phyloP scores from a whole-genome alignment of 164 flowering plant species.

The Stephania cephalantha region DNA sequence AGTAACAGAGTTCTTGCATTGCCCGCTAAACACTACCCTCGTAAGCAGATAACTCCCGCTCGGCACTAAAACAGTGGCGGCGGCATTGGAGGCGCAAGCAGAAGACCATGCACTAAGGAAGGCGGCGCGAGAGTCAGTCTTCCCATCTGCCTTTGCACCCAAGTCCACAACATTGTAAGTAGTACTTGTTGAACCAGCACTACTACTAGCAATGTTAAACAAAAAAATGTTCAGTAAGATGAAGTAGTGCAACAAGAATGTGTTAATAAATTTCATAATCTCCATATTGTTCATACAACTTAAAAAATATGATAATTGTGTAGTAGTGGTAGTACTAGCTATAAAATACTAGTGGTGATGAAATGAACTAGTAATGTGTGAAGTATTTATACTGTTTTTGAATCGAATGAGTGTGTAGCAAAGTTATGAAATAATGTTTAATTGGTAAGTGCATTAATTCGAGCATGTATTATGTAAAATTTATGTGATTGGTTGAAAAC shows the following conservation, averaged over 20 bases:
- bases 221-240: not conserved
- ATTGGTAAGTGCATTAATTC: too few relatives aligned
- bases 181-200: not conserved
- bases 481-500: not conserved
- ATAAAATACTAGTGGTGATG: too few relatives aligned
- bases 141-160: slow-evolving; percentile 35
- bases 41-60: slow-evolving; percentile 21
- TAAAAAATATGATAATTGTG: not conserved
- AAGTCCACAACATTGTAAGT: slow-evolving; percentile 18
- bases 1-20: too few relatives aligned
- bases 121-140: slow-evolving; percentile 19
- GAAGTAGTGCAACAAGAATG: too few relatives aligned
- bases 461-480: too few relatives aligned
- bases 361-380: too few relatives aligned
- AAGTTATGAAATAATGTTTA: too few relatives aligned
- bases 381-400: too few relatives aligned
- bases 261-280: not conserved
- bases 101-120: slow-evolving; percentile 32
- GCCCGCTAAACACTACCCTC: not conserved
- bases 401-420: too few relatives aligned
- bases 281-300: not conserved
- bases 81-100: slow-evolving; percentile 22
- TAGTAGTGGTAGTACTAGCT: not conserved
- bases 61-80: slow-evolving; percentile 25
- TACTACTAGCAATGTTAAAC: not conserved